phyloP scores from a whole-genome alignment of 345 rosid genomes.

The Dovyalis caffra region DNA sequence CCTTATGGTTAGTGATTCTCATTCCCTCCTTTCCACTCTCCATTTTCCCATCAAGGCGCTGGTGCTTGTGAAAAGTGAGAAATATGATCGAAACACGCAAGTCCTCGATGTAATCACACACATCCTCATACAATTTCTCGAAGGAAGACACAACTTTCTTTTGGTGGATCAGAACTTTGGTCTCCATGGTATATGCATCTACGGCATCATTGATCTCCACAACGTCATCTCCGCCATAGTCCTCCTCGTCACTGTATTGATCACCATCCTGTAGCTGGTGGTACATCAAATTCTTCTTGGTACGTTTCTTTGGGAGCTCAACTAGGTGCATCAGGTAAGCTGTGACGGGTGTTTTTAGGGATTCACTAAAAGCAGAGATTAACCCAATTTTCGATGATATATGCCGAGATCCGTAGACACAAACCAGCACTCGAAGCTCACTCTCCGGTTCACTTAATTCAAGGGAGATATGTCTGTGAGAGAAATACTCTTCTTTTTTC shows the following conservation, averaged over 20 bases:
- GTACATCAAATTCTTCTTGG: constrained; percentile 45
- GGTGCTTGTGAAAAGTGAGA: constrained; percentile 88
- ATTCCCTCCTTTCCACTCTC: constrained; percentile 60
- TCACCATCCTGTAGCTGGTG: constrained; percentile 65
- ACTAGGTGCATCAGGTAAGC: constrained; percentile 74
- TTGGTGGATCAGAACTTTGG: constrained; percentile 48
- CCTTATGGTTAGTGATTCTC: constrained; percentile 62
- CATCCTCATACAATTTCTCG: constrained; percentile 58
- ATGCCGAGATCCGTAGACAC: constrained; percentile 75
- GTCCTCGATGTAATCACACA: constrained; percentile 65
- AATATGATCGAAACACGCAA: constrained; percentile 64
- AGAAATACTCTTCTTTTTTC: constrained; percentile 36
- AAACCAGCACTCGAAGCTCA: constrained; percentile 64
- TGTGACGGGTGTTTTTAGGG: constrained; percentile 34
- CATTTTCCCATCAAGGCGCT: constrained; percentile 68
- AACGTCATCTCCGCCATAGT: constrained; percentile 75
- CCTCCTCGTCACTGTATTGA: constrained; percentile 59
- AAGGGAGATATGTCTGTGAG: constrained; percentile 42
- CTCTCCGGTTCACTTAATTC: constrained; percentile 45
- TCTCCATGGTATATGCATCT: constrained; percentile 53
- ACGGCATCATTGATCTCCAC: constrained; percentile 69
- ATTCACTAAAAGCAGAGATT: constrained; percentile 50
- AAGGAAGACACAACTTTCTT: constrained; percentile 57
- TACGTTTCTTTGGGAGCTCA: constrained; percentile 63
- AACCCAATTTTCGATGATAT: constrained; percentile 55